Evolutionary conservation across 768 basidiomycete species (phyloP).

Genomic region (Chalciporus pseudorubinellus): DNA sequence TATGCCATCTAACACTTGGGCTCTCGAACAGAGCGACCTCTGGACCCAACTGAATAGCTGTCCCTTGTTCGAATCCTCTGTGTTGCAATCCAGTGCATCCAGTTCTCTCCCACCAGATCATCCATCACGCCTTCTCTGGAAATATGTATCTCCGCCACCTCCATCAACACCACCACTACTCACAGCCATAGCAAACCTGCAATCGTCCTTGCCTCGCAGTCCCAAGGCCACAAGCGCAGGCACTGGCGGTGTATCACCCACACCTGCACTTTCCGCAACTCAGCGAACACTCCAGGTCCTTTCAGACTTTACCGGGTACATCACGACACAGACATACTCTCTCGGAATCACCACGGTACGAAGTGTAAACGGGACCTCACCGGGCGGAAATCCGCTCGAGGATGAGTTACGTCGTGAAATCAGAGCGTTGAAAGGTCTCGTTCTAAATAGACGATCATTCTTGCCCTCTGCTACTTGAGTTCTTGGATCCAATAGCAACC

Average conservation of each 20-base stretch:
- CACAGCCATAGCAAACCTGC: constrained; percentile 18
- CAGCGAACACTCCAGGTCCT: constrained; percentile 66
- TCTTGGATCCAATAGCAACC: constrained; percentile 7
- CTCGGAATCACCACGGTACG: constrained; percentile 19
- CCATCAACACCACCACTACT: constrained; percentile 31
- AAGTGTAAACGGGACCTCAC: constrained; percentile 12
- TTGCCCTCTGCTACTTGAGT: constrained; percentile 2
- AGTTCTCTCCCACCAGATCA: constrained; percentile 11
- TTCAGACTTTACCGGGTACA: constrained; percentile 74
- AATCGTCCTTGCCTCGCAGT: constrained; percentile 19
- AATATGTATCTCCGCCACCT: constrained; percentile 33
- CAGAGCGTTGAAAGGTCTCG: constrained; percentile 73
- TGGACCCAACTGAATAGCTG: constrained; percentile 57
- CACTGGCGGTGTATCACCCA: constrained; percentile 4
- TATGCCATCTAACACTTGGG: neutral
- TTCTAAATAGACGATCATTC: constrained; percentile 62
- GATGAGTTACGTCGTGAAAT: constrained; percentile 76
- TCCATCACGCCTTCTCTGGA: constrained; percentile 36
- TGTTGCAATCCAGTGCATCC: constrained; percentile 10
- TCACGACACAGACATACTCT: constrained; percentile 69
- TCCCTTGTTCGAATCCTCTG: constrained; percentile 47
- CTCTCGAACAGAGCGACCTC: constrained; percentile 40
- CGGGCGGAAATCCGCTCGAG: constrained; percentile 33
- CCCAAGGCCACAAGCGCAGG: constrained; percentile 13
- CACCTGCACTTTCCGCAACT: constrained; percentile 34